These are phyloP conservation scores for Hygrophila difformis DNA, from an alignment of 257 asterid genomes.

Conservation along the genomic window DNA sequence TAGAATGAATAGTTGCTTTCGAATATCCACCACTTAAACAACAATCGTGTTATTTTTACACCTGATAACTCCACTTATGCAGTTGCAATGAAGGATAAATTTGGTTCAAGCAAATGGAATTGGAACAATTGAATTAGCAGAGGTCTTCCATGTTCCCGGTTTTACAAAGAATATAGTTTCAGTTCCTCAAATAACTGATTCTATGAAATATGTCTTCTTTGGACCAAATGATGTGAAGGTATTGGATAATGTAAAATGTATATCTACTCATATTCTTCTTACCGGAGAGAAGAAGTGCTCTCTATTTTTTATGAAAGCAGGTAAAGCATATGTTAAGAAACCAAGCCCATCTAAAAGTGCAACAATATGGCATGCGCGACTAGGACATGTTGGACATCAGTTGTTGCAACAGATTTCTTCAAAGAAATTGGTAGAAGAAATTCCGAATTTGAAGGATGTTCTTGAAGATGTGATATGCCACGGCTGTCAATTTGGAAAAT, in stretches of 20 bases:
- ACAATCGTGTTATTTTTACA: neutral
- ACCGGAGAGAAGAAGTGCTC: slow-evolving; percentile 6
- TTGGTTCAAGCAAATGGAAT: neutral
- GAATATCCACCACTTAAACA: neutral
- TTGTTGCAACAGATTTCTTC: too few species aligned
- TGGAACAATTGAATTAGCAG: slow-evolving; percentile 3
- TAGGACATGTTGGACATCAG: slow-evolving; percentile 2
- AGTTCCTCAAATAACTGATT: slow-evolving; percentile 14
- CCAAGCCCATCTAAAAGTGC: slow-evolving; percentile 5
- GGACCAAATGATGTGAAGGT: too few species aligned
- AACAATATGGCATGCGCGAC: slow-evolving; percentile 12
- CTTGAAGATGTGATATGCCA: neutral
- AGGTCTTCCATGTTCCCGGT: slow-evolving; percentile 14
- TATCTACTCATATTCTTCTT: slow-evolving; percentile 8
- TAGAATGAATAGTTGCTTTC: neutral
- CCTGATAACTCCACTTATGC: neutral
- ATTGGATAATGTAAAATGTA: too few species aligned
- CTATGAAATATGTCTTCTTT: slow-evolving; percentile 12
- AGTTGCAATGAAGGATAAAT: neutral
- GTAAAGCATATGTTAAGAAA: slow-evolving; percentile 13
- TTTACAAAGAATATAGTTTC: too few species aligned
- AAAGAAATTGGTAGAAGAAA: too few species aligned
- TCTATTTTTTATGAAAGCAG: slow-evolving; percentile 1
- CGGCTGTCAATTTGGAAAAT: too few species aligned
- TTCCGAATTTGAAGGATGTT: neutral